phyloP scores from a whole-genome alignment of 495 filamentous ascomycete genomes.

The Penicillium tannophilum region DNA sequence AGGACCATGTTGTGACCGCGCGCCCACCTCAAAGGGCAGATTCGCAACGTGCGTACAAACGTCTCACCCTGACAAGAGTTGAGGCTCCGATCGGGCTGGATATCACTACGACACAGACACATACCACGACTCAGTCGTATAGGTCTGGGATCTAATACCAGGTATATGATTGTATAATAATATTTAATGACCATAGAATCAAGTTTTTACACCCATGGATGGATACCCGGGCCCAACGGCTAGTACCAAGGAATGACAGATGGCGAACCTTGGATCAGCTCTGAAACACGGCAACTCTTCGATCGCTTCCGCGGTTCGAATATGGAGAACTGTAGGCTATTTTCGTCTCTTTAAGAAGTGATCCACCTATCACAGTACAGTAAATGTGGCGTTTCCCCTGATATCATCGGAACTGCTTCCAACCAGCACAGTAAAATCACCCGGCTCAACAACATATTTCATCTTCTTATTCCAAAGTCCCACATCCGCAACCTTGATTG shows the following conservation, averaged over 20 bases:
- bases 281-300: background rate
- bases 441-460: constrained; percentile 64
- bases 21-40: background rate
- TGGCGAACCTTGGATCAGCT: background rate
- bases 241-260: background rate
- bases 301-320: background rate
- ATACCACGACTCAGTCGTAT: constrained; percentile 1
- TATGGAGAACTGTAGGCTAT: background rate
- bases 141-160: background rate
- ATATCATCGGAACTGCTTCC: constrained; percentile 51
- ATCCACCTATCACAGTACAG: constrained; percentile 34
- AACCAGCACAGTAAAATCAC: constrained; percentile 53
- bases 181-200: background rate
- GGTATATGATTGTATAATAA: background rate
- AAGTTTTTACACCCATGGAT: background rate
- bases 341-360: background rate
- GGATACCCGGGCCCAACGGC: background rate
- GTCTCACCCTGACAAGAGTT: constrained; percentile 17
- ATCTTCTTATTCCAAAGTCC: constrained; percentile 61
- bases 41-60: constrained; percentile 2
- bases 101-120: background rate
- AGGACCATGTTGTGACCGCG: background rate
- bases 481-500: constrained; percentile 67
- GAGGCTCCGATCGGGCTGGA: constrained; percentile 2
- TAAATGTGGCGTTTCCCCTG: constrained; percentile 55